Percentiles rank a stretch among this genome's conserved stretches.
Evolutionary conservation across 1,139 yeast genomes (phyloP).

Genomic region (Protomyces pachydermus): DNA sequence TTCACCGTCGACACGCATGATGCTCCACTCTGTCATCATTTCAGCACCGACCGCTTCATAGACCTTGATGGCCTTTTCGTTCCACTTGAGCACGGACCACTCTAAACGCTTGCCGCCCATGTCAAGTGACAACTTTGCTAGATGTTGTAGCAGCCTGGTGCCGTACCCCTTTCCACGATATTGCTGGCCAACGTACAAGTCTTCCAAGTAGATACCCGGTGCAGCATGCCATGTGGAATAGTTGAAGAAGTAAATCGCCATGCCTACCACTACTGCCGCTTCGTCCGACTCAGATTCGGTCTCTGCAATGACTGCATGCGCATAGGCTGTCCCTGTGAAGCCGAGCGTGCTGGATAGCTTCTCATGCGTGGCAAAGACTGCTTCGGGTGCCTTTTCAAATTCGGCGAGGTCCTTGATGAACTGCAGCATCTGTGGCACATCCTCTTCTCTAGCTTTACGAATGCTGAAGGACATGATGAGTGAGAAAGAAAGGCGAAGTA

Average conservation of each 20-base stretch:
- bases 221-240: conserved; percentile 34
- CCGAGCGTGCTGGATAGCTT: conserved; percentile 30
- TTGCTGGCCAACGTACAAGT: conserved; percentile 32
- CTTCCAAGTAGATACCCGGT: conserved; percentile 34
- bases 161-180: conserved; percentile 31
- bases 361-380: conserved; percentile 33
- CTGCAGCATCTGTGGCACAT: conserved; percentile 31
- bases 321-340: conserved; percentile 30
- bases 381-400: conserved; percentile 32
- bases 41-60: conserved; percentile 32
- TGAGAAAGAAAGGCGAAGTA: too few relatives aligned
- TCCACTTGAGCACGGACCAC: conserved; percentile 34
- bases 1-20: conserved; percentile 33
- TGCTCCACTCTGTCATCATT: conserved; percentile 32
- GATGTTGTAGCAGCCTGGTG: conserved; percentile 29
- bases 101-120: conserved; percentile 33
- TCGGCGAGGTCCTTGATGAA: conserved; percentile 32
- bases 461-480: conserved; percentile 7
- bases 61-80: conserved; percentile 32
- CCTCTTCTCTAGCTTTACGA: conserved; percentile 27
- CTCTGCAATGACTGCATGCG: conserved; percentile 31
- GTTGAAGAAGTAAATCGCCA: conserved; percentile 34
- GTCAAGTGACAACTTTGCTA: conserved; percentile 31
- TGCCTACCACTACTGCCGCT: conserved; percentile 30
- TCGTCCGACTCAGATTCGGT: conserved; percentile 10